phyloP scores from a whole-genome alignment of 768 basidiomycete species.

The Cyathus striatus region DNA sequence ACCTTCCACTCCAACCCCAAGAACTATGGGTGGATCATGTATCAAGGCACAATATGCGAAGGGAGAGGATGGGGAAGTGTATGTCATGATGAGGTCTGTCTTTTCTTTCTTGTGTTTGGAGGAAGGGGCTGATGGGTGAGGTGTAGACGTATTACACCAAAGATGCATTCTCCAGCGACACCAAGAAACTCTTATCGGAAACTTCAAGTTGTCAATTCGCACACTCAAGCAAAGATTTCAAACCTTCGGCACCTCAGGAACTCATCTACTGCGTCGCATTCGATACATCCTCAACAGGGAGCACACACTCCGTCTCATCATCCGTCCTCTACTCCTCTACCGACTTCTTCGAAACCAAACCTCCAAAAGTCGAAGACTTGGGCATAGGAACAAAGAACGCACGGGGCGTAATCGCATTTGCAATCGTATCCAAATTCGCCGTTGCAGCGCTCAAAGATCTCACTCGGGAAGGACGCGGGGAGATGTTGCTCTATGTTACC shows the following conservation, averaged over 20 bases:
- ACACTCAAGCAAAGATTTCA: conserved; percentile 80
- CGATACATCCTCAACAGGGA: conserved; percentile 50
- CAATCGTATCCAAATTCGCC: conserved; percentile 88
- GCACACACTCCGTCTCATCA: conserved; percentile 46
- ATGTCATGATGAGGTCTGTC: conserved; percentile 72
- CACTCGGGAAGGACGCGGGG: conserved; percentile 45
- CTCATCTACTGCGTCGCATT: conserved; percentile 89
- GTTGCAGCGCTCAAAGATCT: conserved; percentile 85
- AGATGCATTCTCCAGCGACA: conserved; percentile 66
- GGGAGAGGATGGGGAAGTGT: conserved; percentile 42
- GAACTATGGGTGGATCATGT: conserved; percentile 72
- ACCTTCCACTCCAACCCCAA: conserved; percentile 80
- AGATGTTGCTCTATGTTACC: conserved; percentile 84
- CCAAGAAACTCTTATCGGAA: conserved; percentile 59
- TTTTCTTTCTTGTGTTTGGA: conserved; percentile 1
- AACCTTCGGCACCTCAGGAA: conserved; percentile 66
- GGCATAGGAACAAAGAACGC: conserved; percentile 84
- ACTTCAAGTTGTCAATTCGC: conserved; percentile 85
- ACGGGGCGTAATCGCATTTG: conserved; percentile 87
- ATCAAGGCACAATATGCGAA: conserved; percentile 69
- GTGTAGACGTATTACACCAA: conserved; percentile 83
- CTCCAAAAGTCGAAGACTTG: conserved; percentile 74
- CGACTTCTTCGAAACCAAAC: conserved; percentile 73
- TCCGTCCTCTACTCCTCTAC: conserved; percentile 78
- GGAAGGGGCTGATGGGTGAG: conserved; percentile 5